phyloP scores from a whole-genome alignment of 768 basidiomycete genomes.

The Boletus rex-veris region DNA sequence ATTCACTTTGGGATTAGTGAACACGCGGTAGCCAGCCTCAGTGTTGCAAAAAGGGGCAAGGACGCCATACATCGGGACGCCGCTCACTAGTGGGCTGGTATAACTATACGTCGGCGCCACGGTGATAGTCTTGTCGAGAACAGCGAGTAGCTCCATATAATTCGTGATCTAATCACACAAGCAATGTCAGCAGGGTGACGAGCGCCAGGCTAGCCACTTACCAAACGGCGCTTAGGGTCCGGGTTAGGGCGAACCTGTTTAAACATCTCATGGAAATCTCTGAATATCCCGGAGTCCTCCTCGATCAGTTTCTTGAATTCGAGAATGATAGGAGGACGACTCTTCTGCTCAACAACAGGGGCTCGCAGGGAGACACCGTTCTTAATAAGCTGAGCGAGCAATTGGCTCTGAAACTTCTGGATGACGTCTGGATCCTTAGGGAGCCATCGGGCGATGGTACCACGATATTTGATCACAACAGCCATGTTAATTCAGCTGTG shows the following conservation, averaged over 20 bases:
- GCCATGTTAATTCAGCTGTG: constrained; percentile 11
- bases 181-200: not conserved
- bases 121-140: constrained; percentile 15
- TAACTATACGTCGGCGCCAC: constrained; percentile 15
- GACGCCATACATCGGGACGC: constrained; percentile 21
- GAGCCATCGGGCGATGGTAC: constrained; percentile 22
- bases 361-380: constrained; percentile 8
- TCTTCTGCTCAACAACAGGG: constrained; percentile 6
- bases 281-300: constrained; percentile 14
- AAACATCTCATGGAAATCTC: constrained; percentile 24
- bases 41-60: constrained; percentile 25
- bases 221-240: not conserved
- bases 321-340: constrained; percentile 12
- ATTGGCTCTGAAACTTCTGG: constrained; percentile 14
- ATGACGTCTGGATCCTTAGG: constrained; percentile 14
- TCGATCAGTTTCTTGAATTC: constrained; percentile 25
- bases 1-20: constrained; percentile 42
- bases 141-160: constrained; percentile 3
- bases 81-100: constrained; percentile 23
- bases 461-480: constrained; percentile 14
- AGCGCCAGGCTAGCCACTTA: not conserved
- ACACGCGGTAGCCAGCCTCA: constrained; percentile 18
- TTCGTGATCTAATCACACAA: not conserved
- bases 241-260: constrained; percentile 9
- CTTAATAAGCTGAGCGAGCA: constrained; percentile 27